Percentiles rank a stretch among this genome's conserved stretches.
Conservation (phyloP, 2,329 filamentous ascomycete species). For the Verticillium klebahnii region DNA sequence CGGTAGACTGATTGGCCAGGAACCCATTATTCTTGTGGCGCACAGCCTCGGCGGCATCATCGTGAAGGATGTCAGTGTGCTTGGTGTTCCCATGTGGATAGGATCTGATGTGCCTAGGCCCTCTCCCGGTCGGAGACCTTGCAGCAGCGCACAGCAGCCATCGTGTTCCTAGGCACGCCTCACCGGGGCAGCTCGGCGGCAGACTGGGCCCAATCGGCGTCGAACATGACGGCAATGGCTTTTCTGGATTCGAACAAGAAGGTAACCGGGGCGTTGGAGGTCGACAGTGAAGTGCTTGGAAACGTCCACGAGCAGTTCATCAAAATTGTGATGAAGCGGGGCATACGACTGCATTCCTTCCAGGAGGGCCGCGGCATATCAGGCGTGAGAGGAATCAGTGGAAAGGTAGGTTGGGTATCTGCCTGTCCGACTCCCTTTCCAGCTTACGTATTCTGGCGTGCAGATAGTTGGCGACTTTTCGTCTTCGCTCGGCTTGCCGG, state of each 20-base stretch:
- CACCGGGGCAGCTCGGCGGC: constrained; percentile 27
- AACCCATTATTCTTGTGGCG: constrained; percentile 16
- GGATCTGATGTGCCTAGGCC: constrained; percentile 16
- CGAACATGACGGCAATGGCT: neutral
- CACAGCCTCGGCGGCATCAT: constrained; percentile 22
- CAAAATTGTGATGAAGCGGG: constrained; percentile 14
- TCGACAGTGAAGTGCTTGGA: constrained; percentile 29
- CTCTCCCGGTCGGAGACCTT: constrained; percentile 21
- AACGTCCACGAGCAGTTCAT: constrained; percentile 31
- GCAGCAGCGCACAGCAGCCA: constrained; percentile 21
- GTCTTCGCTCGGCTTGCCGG: neutral
- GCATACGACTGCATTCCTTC: constrained; percentile 33
- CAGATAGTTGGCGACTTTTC: neutral
- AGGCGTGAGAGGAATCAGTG: constrained; percentile 24
- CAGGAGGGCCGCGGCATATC: constrained; percentile 27
- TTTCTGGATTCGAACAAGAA: constrained; percentile 20
- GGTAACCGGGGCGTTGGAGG: constrained; percentile 23
- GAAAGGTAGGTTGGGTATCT: constrained; percentile 3
- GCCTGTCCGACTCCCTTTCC: no score
- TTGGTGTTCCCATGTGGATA: neutral
- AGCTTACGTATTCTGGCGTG: no score
- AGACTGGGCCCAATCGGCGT: constrained; percentile 26
- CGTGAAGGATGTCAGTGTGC: constrained; percentile 14
- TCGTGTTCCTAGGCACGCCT: constrained; percentile 35
- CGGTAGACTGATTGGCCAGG: no score